Evolutionary conservation across 2,329 filamentous ascomycete species (phyloP).

Genomic region (Cladosporium sp.): DNA sequence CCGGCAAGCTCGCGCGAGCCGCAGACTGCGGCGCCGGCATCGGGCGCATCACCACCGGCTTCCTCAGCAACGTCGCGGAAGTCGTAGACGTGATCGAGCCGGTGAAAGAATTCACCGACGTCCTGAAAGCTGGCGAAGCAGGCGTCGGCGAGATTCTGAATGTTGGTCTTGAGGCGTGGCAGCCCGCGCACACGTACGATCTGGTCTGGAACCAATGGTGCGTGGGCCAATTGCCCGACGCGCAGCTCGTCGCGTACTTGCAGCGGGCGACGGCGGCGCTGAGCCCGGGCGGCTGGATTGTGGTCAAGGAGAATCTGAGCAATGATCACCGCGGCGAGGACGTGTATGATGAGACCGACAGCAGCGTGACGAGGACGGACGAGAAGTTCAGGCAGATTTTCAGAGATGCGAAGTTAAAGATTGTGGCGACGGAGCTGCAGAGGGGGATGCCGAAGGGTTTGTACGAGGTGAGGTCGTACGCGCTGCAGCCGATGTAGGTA

Average conservation of each 20-base stretch:
- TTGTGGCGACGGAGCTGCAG: constrained; percentile 74
- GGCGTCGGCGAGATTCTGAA: constrained; percentile 68
- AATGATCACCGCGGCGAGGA: constrained; percentile 59
- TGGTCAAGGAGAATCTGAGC: constrained; percentile 80
- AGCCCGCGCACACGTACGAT: constrained; percentile 62
- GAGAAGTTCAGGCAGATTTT: constrained; percentile 72
- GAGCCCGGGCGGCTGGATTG: constrained; percentile 56
- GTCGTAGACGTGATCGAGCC: constrained; percentile 84
- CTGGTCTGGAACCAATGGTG: constrained; percentile 94
- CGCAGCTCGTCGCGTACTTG: constrained; percentile 69
- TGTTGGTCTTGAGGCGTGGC: constrained; percentile 74
- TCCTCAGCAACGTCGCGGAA: constrained; percentile 70
- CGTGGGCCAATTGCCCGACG: constrained; percentile 76
- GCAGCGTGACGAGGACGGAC: constrained; percentile 76
- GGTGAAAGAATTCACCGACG: constrained; percentile 74
- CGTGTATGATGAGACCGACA: constrained; percentile 74
- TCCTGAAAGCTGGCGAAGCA: constrained; percentile 51
- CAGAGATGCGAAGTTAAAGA: constrained; percentile 63
- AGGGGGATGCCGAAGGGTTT: constrained; percentile 69
- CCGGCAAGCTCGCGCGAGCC: constrained; percentile 42
- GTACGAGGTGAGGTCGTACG: constrained; percentile 77
- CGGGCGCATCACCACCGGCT: constrained; percentile 76
- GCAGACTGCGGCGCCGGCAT: constrained; percentile 71
- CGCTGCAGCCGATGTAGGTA: constrained; percentile 58
- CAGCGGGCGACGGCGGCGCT: constrained; percentile 59